These are phyloP conservation scores for Rusavskia elegans DNA, from an alignment of 495 filamentous ascomycete genomes.

Conservation along the genomic window DNA sequence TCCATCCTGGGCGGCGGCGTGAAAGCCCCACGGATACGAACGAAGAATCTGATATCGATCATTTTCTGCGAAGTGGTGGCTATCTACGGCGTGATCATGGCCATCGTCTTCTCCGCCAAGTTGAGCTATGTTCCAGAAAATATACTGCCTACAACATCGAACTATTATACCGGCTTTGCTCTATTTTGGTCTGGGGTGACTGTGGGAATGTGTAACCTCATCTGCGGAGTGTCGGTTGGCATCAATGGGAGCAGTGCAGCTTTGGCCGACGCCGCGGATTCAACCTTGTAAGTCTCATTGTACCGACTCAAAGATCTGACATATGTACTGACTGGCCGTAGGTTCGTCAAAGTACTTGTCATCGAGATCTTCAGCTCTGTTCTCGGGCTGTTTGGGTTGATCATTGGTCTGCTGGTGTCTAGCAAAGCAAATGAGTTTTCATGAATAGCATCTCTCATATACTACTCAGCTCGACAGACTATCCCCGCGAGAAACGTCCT, in stretches of 20 bases:
- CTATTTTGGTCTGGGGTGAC: constrained; percentile 92
- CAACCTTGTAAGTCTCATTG: constrained; percentile 54
- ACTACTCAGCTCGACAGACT: not conserved
- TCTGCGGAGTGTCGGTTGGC: constrained; percentile 92
- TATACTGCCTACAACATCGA: constrained; percentile 42
- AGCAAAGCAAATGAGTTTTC: constrained; percentile 64
- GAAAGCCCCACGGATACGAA: constrained; percentile 87
- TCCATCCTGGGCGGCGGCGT: constrained; percentile 96
- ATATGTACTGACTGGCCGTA: constrained; percentile 24
- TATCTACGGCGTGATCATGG: constrained; percentile 98
- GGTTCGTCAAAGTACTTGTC: constrained; percentile 96
- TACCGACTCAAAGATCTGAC: not conserved
- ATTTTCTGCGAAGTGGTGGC: constrained; percentile 99
- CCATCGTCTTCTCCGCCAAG: constrained; percentile 91
- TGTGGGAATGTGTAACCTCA: constrained; percentile 84
- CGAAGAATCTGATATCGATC: constrained; percentile 98
- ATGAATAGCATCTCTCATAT: not conserved
- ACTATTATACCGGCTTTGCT: constrained; percentile 92
- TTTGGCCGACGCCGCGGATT: constrained; percentile 87
- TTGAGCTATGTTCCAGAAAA: constrained; percentile 39
- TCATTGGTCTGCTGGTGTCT: constrained; percentile 78
- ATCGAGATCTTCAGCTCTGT: constrained; percentile 99
- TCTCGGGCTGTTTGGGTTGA: constrained; percentile 91
- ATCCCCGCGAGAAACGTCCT: not conserved
- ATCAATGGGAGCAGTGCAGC: constrained; percentile 97